Evolutionary conservation across 2,329 filamentous ascomycete genomes (phyloP).

Genomic region (Mariannaea elegans): DNA sequence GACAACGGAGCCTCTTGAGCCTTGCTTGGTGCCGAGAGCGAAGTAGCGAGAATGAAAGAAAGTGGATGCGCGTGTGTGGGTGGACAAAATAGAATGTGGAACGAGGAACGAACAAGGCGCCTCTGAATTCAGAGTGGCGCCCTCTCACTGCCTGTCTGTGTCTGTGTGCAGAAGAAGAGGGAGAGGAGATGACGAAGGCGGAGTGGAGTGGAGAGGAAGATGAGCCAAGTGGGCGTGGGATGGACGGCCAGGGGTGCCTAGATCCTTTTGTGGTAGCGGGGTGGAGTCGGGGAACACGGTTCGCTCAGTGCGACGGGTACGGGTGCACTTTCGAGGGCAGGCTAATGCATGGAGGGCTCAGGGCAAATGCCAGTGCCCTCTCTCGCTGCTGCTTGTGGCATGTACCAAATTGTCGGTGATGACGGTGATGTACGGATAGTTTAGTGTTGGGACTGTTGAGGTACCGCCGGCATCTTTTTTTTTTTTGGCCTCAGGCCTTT

Average conservation of each 20-base stretch:
- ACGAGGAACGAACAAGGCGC: too few species aligned
- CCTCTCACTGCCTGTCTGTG: too few species aligned
- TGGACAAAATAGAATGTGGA: conserved; percentile 15
- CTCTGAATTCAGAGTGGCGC: too few species aligned
- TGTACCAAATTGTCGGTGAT: too few species aligned
- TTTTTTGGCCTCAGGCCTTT: too few species aligned
- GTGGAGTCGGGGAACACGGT: background rate
- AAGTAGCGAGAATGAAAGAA: background rate
- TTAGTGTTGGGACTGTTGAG: background rate
- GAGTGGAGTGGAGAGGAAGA: conserved; percentile 18
- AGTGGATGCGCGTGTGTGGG: background rate
- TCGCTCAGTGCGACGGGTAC: background rate
- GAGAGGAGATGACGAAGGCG: conserved; percentile 17
- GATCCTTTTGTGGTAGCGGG: background rate
- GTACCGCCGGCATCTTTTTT: too few species aligned
- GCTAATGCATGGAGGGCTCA: background rate
- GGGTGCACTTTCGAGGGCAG: background rate
- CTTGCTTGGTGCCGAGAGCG: background rate
- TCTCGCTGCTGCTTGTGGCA: background rate
- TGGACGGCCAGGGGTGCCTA: background rate
- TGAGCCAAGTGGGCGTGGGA: conserved; percentile 19
- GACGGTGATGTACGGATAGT: background rate
- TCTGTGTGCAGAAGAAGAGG: background rate
- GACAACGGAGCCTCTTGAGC: background rate
- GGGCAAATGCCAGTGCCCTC: background rate